phyloP scores from a whole-genome alignment of 352 stramenopile genomes.

The Bremia lactucae region DNA sequence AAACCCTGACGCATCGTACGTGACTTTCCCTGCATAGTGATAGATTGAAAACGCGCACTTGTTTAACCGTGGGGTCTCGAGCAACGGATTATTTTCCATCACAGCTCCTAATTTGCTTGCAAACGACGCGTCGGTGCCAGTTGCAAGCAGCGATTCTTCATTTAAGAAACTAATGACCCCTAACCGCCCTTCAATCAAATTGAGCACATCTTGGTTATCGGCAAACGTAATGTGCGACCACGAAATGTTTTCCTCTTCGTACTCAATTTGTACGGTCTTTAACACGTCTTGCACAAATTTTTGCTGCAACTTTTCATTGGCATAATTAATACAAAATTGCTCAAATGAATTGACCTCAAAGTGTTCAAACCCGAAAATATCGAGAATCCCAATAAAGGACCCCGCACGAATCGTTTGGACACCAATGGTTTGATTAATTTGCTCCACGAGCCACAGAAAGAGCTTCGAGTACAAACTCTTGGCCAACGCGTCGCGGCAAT shows the following conservation, averaged over 20 bases:
- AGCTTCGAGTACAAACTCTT: constrained; percentile 92
- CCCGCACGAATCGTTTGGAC: constrained; percentile 33
- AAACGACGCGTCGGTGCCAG: constrained; percentile 79
- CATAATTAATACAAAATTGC: constrained; percentile 91
- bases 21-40: constrained; percentile 82
- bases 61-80: constrained; percentile 76
- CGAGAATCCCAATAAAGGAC: constrained; percentile 87
- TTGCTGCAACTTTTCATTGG: constrained; percentile 88
- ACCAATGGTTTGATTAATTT: constrained; percentile 88
- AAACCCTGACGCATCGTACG: constrained; percentile 73
- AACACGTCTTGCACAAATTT: constrained; percentile 87
- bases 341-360: constrained; percentile 89
- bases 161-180: constrained; percentile 87
- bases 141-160: constrained; percentile 80
- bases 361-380: constrained; percentile 91
- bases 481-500: constrained; percentile 89
- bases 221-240: constrained; percentile 86
- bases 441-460: constrained; percentile 92
- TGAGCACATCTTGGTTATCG: constrained; percentile 87
- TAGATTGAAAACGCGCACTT: constrained; percentile 79
- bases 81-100: constrained; percentile 80
- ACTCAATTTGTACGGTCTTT: constrained; percentile 86
- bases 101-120: constrained; percentile 81
- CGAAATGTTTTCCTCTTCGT: constrained; percentile 87
- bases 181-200: constrained; percentile 83